Conservation (phyloP, 2,329 filamentous ascomycete genomes). For the Periconia macrospinosa region DNA sequence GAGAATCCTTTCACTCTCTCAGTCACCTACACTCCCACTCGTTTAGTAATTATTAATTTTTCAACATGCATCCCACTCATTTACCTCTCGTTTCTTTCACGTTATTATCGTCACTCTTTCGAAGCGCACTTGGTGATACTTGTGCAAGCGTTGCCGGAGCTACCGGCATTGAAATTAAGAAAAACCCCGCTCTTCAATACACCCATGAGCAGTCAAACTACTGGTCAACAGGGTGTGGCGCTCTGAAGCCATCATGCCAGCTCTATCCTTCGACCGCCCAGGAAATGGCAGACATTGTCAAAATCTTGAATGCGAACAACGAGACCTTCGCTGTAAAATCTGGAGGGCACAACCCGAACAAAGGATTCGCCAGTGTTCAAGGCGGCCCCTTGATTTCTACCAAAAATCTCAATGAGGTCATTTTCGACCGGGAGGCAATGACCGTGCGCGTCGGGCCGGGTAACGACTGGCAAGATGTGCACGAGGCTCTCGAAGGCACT, state of each 20-base stretch:
- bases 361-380: conserved; percentile 49
- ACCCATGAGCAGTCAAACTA: conserved; percentile 22
- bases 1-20: conserved; percentile 1
- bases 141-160: conserved; percentile 15
- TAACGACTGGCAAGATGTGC: conserved; percentile 35
- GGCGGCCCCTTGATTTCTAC: conserved; percentile 49
- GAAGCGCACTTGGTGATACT: conserved; percentile 13
- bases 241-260: conserved; percentile 30
- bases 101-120: conserved; percentile 10
- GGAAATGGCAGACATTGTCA: conserved; percentile 57
- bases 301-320: conserved; percentile 45
- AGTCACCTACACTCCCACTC: not conserved
- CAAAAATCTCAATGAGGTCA: conserved; percentile 36
- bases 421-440: conserved; percentile 13
- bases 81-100: conserved; percentile 5
- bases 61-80: not conserved
- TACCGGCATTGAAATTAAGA: conserved; percentile 14
- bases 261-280: conserved; percentile 42
- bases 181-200: conserved; percentile 13
- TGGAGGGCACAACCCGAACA: conserved; percentile 52
- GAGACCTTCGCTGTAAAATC: conserved; percentile 58
- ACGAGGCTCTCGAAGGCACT: conserved; percentile 37
- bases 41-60: conserved; percentile 9
- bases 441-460: conserved; percentile 29
- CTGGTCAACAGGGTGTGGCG: conserved; percentile 28